phyloP scores from a whole-genome alignment of 805 yeast genomes.

The Starmerella apis region DNA sequence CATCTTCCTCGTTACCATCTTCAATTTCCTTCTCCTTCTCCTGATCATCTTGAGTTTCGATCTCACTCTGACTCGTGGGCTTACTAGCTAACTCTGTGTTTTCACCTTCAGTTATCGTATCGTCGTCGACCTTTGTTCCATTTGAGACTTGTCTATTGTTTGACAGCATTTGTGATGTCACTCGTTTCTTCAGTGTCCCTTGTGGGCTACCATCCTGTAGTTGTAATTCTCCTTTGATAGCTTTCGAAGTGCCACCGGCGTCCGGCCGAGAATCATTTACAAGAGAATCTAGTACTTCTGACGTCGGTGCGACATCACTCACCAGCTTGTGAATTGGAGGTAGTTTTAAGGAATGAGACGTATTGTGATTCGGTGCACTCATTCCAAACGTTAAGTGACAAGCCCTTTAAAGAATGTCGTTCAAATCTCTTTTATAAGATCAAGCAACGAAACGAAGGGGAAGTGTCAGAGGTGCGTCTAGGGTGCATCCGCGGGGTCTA shows the following conservation, averaged over 20 bases:
- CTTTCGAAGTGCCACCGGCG: background rate
- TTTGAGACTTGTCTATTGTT: too few relatives aligned
- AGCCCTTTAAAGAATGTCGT: background rate
- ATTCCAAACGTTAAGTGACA: background rate
- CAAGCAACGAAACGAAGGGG: background rate
- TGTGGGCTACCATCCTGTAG: background rate
- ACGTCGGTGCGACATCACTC: constrained; percentile 21
- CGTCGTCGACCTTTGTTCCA: too few relatives aligned
- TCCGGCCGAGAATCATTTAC: background rate
- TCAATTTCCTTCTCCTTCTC: background rate
- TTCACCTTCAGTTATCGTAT: background rate
- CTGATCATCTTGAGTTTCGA: background rate
- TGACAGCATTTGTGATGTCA: background rate
- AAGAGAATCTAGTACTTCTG: constrained; percentile 17
- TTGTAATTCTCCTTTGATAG: background rate
- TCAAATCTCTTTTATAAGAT: background rate
- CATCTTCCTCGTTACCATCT: background rate
- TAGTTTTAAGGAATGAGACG: constrained; percentile 12
- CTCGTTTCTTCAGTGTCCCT: background rate
- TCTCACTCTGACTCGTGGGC: too few relatives aligned
- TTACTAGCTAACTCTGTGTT: too few relatives aligned
- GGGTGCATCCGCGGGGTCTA: background rate
- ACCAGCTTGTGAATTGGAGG: constrained; percentile 25
- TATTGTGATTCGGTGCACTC: constrained; percentile 1
- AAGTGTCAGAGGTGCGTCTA: background rate